A percentile compares a stretch with the other conserved stretches of the same genome.
Conservation (phyloP, 257 asterid species). For the Handroanthus guayacan region DNA sequence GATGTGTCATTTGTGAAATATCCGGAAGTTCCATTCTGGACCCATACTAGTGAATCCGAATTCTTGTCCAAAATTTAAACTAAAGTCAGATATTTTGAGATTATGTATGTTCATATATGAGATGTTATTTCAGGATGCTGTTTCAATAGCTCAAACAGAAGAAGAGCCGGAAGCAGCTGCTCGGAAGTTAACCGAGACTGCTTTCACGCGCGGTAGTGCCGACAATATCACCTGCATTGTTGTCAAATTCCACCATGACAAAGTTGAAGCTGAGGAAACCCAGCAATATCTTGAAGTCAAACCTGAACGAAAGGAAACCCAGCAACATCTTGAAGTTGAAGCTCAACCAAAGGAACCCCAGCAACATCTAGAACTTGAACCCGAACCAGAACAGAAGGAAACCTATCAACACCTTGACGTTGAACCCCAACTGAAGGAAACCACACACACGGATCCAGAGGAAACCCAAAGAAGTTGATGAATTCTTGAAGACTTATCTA, state of each 20-base stretch:
- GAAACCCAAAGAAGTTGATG: constrained; percentile 42
- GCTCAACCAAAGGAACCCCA: constrained; percentile 23
- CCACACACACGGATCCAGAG: constrained; percentile 10
- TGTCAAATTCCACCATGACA: constrained; percentile 76
- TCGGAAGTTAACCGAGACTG: constrained; percentile 89
- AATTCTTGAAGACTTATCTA: constrained; percentile 32
- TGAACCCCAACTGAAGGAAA: not conserved
- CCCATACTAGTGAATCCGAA: not conserved
- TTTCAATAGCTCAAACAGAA: constrained; percentile 75
- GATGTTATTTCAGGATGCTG: constrained; percentile 72
- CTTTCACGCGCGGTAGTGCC: constrained; percentile 93
- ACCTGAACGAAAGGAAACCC: constrained; percentile 42
- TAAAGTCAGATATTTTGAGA: not conserved
- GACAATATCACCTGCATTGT: constrained; percentile 98
- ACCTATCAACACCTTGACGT: not conserved
- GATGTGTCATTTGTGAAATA: not conserved
- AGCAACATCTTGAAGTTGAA: constrained; percentile 2
- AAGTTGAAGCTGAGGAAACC: constrained; percentile 42
- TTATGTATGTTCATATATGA: not conserved
- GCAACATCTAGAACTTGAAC: not conserved
- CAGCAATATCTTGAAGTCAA: constrained; percentile 38
- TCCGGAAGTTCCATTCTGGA: not conserved
- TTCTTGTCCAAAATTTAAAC: not conserved
- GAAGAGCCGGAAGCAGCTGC: constrained; percentile 92
- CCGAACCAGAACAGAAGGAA: not conserved